phyloP scores from a whole-genome alignment of 2,329 filamentous ascomycete genomes.

The Arthrocladium fulminans region DNA sequence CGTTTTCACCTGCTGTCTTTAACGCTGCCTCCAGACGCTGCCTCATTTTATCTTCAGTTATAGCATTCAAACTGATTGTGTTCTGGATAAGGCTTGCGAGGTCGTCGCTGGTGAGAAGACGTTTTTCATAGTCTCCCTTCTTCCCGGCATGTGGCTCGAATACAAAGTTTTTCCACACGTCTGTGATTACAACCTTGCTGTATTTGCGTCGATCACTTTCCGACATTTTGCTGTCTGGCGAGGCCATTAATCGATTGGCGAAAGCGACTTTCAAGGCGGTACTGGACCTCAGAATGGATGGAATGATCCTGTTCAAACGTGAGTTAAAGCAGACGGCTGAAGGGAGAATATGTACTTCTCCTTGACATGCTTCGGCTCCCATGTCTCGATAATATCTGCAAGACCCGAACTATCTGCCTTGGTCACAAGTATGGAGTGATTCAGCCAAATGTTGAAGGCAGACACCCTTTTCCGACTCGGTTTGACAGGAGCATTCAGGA shows the following conservation, averaged over 20 bases:
- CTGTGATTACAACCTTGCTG: not conserved
- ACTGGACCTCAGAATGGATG: not conserved
- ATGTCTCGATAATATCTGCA: constrained; percentile 4
- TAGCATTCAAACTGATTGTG: not conserved
- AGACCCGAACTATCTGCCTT: constrained; percentile 8
- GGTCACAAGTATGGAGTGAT: not conserved
- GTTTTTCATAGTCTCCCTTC: not conserved
- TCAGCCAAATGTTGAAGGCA: not conserved
- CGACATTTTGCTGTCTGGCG: not conserved
- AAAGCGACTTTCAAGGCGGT: constrained; percentile 9
- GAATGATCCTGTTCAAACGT: no score
- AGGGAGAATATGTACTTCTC: no score
- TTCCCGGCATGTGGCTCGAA: not conserved
- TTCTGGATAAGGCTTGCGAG: constrained; percentile 3
- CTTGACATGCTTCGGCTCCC: not conserved
- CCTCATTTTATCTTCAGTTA: constrained; percentile 2
- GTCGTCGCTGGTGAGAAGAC: constrained; percentile 6
- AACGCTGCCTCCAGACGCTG: not conserved
- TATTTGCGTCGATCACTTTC: not conserved
- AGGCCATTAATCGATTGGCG: constrained; percentile 3
- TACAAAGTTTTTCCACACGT: not conserved
- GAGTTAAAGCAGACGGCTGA: no score
- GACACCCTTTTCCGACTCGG: not conserved
- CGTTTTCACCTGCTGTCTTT: not conserved
- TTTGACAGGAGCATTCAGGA: not conserved